Evolutionary conservation across 805 yeast species (phyloP).

Genomic region (Grigorovia transvaalensis): DNA sequence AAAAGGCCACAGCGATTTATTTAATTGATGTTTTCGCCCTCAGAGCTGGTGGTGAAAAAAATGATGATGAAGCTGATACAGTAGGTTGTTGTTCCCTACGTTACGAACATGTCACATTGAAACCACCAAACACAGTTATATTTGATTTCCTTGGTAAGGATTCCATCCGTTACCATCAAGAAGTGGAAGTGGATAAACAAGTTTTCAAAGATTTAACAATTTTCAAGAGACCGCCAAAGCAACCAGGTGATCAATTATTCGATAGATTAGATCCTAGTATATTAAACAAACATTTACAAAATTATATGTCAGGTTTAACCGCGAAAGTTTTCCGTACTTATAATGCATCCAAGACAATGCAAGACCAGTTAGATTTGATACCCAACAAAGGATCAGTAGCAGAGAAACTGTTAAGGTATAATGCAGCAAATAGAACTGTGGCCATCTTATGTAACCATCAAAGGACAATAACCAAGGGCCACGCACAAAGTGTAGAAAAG

Average conservation of each 20-base stretch:
- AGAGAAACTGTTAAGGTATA: conserved; percentile 77
- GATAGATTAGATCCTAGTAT: conserved; percentile 80
- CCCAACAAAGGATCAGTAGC: conserved; percentile 79
- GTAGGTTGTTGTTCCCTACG: conserved; percentile 95
- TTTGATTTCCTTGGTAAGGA: conserved; percentile 95
- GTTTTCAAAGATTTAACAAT: conserved; percentile 81
- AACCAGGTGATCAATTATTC: conserved; percentile 84
- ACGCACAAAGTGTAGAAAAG: conserved; percentile 69
- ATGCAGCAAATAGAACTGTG: conserved; percentile 92
- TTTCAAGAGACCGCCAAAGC: conserved; percentile 82
- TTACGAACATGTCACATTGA: conserved; percentile 76
- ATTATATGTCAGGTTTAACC: conserved; percentile 84
- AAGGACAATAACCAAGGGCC: conserved; percentile 79
- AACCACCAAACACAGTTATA: conserved; percentile 75
- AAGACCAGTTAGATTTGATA: conserved; percentile 79
- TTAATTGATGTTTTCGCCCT: conserved; percentile 85
- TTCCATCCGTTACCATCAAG: conserved; percentile 83
- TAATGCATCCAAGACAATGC: conserved; percentile 95
- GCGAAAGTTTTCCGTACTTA: conserved; percentile 97
- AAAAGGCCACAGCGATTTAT: conserved; percentile 88
- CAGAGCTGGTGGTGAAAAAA: conserved; percentile 97
- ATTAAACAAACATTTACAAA: conserved; percentile 77
- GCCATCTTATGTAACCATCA: conserved; percentile 97
- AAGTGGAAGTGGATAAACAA: conserved; percentile 84
- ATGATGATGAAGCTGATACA: conserved; percentile 96